Conservation (phyloP, 1,139 yeast species). For the Kurtzmaniella quercitrusa region DNA sequence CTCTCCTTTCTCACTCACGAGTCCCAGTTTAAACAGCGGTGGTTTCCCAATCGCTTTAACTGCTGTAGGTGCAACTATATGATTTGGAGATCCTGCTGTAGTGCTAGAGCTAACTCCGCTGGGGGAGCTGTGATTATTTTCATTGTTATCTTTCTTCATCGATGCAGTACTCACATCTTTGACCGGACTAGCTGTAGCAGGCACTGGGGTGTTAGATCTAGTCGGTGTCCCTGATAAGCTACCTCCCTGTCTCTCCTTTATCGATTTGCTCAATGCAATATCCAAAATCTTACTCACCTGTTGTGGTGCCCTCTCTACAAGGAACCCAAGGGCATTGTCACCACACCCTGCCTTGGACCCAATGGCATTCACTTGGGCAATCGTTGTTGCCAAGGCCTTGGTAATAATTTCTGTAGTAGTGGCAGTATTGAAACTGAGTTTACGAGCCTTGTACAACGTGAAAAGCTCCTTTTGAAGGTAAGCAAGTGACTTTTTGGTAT, state of each 20-base stretch:
- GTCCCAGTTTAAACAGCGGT: conserved; percentile 13
- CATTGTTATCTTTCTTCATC: neutral
- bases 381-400: conserved; percentile 90
- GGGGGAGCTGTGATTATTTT: neutral
- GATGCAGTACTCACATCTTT: neutral
- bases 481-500: conserved; percentile 59
- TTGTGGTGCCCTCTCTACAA: conserved; percentile 84
- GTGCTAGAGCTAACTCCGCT: neutral
- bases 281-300: conserved; percentile 80
- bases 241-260: conserved; percentile 48
- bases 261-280: conserved; percentile 77
- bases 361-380: conserved; percentile 83
- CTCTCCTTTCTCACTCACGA: conserved; percentile 8
- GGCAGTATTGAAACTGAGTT: conserved; percentile 60
- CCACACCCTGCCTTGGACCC: conserved; percentile 83
- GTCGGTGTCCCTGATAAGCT: conserved; percentile 20
- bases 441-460: conserved; percentile 64
- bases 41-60: conserved; percentile 11
- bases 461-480: conserved; percentile 71
- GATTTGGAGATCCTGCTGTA: neutral
- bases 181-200: conserved; percentile 6
- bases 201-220: conserved; percentile 26
- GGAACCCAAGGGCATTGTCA: conserved; percentile 72
- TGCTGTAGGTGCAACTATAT: neutral
- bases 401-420: conserved; percentile 78